Conservation (phyloP, 1,284 basidiomycete genomes). For the Bjerkandera adusta region DNA sequence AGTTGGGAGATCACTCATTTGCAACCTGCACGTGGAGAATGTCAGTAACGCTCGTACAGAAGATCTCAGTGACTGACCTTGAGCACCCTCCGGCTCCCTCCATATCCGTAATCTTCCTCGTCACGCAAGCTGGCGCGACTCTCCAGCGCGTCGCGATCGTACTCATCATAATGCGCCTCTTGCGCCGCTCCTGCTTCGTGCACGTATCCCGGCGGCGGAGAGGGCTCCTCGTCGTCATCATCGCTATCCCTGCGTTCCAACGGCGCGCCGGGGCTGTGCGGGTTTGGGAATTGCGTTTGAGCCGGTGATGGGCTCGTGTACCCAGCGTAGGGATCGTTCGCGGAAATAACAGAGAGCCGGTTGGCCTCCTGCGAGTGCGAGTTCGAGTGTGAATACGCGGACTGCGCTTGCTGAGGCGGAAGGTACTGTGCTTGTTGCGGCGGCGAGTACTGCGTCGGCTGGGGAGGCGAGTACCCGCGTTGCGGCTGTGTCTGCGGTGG, state of each 20-base stretch:
- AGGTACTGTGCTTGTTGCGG: slow-evolving; percentile 3
- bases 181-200: slow-evolving; percentile 14
- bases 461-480: slow-evolving; percentile 12
- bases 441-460: slow-evolving; percentile 15
- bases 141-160: slow-evolving; percentile 18
- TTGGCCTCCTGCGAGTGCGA: slow-evolving; percentile 14
- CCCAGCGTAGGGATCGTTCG: slow-evolving; percentile 17
- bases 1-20: slow-evolving; percentile 31
- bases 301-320: slow-evolving; percentile 14
- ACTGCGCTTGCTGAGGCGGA: slow-evolving; percentile 16
- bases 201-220: too few relatives aligned
- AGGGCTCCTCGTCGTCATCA: slow-evolving; percentile 25
- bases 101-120: slow-evolving; percentile 38
- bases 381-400: slow-evolving; percentile 12
- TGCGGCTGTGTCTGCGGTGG: slow-evolving; percentile 8
- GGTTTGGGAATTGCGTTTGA: slow-evolving; percentile 2
- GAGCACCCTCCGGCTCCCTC: slow-evolving; percentile 36
- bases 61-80: slow-evolving; percentile 35
- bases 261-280: slow-evolving; percentile 24
- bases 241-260: slow-evolving; percentile 26
- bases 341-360: slow-evolving; percentile 3
- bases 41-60: slow-evolving; percentile 8
- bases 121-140: slow-evolving; percentile 31
- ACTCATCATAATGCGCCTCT: slow-evolving; percentile 15
- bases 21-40: slow-evolving; percentile 35